phyloP scores from a whole-genome alignment of 192 early-diverging fungal species.

The Oehlia diaphana region DNA sequence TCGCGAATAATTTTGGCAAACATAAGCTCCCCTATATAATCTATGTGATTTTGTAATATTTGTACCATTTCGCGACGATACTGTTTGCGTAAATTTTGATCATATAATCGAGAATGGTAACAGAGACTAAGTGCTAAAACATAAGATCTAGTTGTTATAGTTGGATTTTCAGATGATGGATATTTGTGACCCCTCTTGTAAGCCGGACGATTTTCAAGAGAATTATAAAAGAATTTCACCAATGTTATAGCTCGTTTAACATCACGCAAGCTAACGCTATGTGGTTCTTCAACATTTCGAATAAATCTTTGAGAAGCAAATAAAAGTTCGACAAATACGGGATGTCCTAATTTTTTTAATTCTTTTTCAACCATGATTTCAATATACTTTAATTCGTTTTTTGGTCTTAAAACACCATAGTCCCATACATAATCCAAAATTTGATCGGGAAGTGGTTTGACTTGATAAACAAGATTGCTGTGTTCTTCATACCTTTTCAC shows the following conservation, averaged over 20 bases:
- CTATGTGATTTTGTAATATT: constrained; percentile 8
- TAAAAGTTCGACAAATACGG: neutral
- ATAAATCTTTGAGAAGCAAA: constrained; percentile 28
- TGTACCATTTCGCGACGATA: neutral
- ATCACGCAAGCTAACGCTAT: constrained; percentile 28
- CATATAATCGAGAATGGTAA: neutral
- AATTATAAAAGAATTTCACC: neutral
- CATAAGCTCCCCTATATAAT: neutral
- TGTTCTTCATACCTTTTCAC: neutral
- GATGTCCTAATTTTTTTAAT: neutral
- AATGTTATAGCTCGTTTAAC: constrained; percentile 23
- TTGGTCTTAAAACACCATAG: neutral
- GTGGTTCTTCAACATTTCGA: constrained; percentile 7
- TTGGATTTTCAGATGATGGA: neutral
- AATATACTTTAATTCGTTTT: neutral
- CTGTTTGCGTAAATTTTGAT: neutral
- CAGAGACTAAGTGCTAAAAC: constrained; percentile 19
- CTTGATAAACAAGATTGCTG: neutral
- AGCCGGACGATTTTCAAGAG: neutral
- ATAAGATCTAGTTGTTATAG: neutral
- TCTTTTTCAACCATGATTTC: neutral
- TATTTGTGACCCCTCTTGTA: neutral
- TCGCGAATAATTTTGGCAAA: neutral
- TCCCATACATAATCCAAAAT: constrained; percentile 4
- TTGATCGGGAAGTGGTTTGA: neutral